Percentiles rank a stretch among this genome's conserved stretches.
These are phyloP conservation scores for Ascocoryne sarcoides DNA, from an alignment of 2,329 filamentous ascomycete genomes.

Conservation along the genomic window DNA sequence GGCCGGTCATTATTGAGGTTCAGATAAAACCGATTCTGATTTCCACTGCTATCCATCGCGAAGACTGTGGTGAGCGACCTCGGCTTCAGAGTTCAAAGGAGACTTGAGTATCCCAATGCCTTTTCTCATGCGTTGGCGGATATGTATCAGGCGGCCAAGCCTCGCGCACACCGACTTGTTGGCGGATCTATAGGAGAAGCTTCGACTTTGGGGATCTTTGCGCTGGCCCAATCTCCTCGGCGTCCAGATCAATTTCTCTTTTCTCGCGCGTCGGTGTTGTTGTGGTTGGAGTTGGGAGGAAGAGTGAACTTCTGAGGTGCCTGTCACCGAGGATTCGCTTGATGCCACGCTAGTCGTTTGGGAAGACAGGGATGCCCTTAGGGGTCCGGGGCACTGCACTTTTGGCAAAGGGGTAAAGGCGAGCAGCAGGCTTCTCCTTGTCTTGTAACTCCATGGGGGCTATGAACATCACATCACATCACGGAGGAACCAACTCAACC, in stretches of 20 bases:
- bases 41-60: slow-evolving; percentile 2
- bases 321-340: too few species aligned
- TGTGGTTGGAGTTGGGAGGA: too few species aligned
- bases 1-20: slow-evolving; percentile 43
- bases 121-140: neutral
- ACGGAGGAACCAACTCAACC: neutral
- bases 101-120: neutral
- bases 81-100: neutral
- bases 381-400: too few species aligned
- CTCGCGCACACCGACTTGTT: neutral
- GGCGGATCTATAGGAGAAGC: neutral
- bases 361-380: too few species aligned
- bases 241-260: too few species aligned
- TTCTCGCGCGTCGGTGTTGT: too few species aligned
- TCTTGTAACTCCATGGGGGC: too few species aligned
- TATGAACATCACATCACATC: neutral
- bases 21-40: slow-evolving; percentile 23
- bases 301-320: too few species aligned
- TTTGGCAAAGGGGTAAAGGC: too few species aligned
- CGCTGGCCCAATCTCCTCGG: too few species aligned
- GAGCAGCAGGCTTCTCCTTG: neutral
- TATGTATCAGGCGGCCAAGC: neutral
- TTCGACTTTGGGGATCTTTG: too few species aligned
- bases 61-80: neutral
- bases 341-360: too few species aligned